Conservation (phyloP, 495 filamentous ascomycete species). For the Penicillium crystallinum region DNA sequence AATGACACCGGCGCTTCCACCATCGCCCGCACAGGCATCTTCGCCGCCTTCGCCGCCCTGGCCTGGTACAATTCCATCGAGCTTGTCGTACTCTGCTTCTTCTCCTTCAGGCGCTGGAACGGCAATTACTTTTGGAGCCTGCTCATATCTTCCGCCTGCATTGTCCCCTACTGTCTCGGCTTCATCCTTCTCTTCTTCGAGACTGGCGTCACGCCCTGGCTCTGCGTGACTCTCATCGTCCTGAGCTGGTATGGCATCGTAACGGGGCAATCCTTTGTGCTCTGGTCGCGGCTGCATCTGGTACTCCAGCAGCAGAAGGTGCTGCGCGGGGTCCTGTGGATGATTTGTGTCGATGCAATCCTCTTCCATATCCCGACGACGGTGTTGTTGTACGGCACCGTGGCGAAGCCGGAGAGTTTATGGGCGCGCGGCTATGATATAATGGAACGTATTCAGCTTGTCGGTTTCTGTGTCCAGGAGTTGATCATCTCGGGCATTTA, state of each 20-base stretch:
- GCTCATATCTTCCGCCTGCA: slow-evolving; percentile 33
- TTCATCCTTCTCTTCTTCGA: slow-evolving; percentile 43
- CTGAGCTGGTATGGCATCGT: slow-evolving; percentile 44
- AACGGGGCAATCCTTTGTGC: slow-evolving; percentile 45
- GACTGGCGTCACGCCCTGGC: slow-evolving; percentile 21
- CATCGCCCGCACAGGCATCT: slow-evolving; percentile 14
- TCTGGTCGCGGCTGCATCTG: slow-evolving; percentile 46
- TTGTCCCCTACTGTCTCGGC: slow-evolving; percentile 40
- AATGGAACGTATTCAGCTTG: slow-evolving; percentile 50
- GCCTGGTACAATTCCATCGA: slow-evolving; percentile 48
- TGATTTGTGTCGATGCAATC: slow-evolving; percentile 43
- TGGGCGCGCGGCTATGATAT: slow-evolving; percentile 40
- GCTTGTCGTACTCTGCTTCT: slow-evolving; percentile 40
- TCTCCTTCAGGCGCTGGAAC: slow-evolving; percentile 42
- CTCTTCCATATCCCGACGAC: slow-evolving; percentile 39
- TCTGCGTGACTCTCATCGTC: slow-evolving; percentile 35
- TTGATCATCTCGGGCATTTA: slow-evolving; percentile 52
- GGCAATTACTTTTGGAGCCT: slow-evolving; percentile 50
- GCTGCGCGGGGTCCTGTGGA: slow-evolving; percentile 30
- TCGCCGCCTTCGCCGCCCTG: slow-evolving; percentile 34
- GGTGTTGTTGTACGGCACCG: slow-evolving; percentile 38
- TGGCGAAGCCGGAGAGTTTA: slow-evolving; percentile 19
- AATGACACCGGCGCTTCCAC: not conserved
- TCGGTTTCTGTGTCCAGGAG: slow-evolving; percentile 52
- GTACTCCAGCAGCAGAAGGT: slow-evolving; percentile 36